Percentiles rank a stretch among this genome's conserved stretches.
Conservation (phyloP, 2,329 filamentous ascomycete species). For the Fusarium sp. region DNA sequence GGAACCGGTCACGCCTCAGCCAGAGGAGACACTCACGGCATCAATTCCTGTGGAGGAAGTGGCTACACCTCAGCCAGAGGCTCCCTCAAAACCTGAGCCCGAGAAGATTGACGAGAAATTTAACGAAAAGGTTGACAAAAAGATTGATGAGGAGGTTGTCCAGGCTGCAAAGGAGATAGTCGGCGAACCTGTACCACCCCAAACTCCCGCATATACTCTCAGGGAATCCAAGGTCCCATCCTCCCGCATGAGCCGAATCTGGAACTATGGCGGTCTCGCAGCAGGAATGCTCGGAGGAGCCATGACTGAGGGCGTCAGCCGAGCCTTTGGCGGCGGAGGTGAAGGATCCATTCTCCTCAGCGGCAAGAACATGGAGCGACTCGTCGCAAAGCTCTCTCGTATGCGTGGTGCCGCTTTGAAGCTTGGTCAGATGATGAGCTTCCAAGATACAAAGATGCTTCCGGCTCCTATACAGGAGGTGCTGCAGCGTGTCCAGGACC, state of each 20-base stretch:
- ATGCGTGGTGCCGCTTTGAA: conserved; percentile 99
- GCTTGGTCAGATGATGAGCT: conserved; percentile 97
- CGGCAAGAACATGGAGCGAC: conserved; percentile 88
- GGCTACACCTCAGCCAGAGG: background rate
- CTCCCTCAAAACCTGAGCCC: conserved; percentile 1
- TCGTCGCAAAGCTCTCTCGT: conserved; percentile 91
- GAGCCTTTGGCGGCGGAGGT: conserved; percentile 76
- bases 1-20: background rate
- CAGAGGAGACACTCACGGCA: background rate
- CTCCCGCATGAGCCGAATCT: conserved; percentile 85
- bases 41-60: background rate
- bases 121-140: background rate
- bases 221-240: conserved; percentile 92
- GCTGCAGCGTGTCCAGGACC: conserved; percentile 92
- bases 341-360: conserved; percentile 88
- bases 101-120: conserved; percentile 18
- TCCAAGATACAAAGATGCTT: conserved; percentile 96
- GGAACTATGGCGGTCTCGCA: conserved; percentile 94
- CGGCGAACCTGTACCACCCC: conserved; percentile 18
- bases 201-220: conserved; percentile 70
- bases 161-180: conserved; percentile 45
- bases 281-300: conserved; percentile 96
- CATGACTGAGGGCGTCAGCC: conserved; percentile 84
- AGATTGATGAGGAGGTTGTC: conserved; percentile 28
- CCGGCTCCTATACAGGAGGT: conserved; percentile 89